Percentiles rank a stretch among this genome's conserved stretches.
phyloP scores from a whole-genome alignment of 805 yeast genomes.

The Candida dendrica region DNA sequence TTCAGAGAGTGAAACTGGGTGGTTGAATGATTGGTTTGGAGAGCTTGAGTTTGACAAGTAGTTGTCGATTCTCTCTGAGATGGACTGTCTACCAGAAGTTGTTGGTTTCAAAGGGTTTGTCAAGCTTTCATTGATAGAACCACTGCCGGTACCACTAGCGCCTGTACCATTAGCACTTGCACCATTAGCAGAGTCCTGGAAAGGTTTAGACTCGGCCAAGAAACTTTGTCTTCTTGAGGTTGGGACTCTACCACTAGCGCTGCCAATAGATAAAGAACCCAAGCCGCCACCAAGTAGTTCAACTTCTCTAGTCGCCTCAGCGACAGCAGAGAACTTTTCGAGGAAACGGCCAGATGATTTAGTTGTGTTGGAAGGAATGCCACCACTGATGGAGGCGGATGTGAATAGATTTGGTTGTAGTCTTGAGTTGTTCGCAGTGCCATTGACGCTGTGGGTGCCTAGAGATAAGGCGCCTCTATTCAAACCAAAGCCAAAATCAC shows the following conservation, averaged over 20 bases:
- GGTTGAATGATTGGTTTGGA: constrained; percentile 35
- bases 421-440: constrained; percentile 19
- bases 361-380: constrained; percentile 20
- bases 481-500: constrained; percentile 34
- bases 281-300: constrained; percentile 40
- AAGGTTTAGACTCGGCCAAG: constrained; percentile 22
- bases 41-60: constrained; percentile 37
- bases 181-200: constrained; percentile 6
- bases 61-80: constrained; percentile 53
- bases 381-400: constrained; percentile 57
- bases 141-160: too few species aligned
- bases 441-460: constrained; percentile 18
- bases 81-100: constrained; percentile 16
- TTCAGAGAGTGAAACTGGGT: constrained; percentile 3
- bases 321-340: constrained; percentile 57
- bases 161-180: too few species aligned
- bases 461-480: constrained; percentile 40
- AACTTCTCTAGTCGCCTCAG: constrained; percentile 63
- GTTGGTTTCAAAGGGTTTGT: constrained; percentile 11
- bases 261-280: constrained; percentile 29
- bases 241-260: constrained; percentile 25
- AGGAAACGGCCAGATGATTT: constrained; percentile 37
- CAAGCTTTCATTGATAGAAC: constrained; percentile 22
- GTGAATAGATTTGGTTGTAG: constrained; percentile 37
- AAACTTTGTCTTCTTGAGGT: constrained; percentile 49